Conservation (phyloP, 78 protist genomes). For the Protostelium mycophagum region DNA sequence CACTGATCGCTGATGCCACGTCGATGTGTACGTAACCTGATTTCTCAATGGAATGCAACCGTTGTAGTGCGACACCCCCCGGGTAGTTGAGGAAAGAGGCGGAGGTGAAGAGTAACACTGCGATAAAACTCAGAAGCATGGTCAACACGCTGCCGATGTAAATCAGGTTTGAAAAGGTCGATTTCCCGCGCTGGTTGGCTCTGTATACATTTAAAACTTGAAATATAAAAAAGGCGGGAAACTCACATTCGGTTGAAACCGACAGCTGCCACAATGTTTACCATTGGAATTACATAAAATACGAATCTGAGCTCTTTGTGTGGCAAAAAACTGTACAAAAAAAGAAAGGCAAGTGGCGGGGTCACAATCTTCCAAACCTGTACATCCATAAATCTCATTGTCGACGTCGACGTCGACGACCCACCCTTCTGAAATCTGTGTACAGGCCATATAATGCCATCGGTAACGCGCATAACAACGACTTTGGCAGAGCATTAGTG, state of each 20-base stretch:
- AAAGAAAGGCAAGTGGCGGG: constrained; percentile 34
- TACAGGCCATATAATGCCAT: background rate
- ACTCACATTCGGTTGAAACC: background rate
- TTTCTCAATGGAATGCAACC: background rate
- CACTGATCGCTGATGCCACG: constrained; percentile 47
- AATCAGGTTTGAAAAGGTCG: background rate
- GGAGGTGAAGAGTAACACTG: constrained; percentile 1
- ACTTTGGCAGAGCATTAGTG: constrained; percentile 70
- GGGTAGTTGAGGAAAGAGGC: constrained; percentile 50
- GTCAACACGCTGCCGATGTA: background rate
- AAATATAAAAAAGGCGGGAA: background rate
- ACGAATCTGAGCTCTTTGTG: constrained; percentile 91
- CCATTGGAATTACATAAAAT: constrained; percentile 73
- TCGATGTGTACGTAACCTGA: constrained; percentile 41
- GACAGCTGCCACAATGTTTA: constrained; percentile 54
- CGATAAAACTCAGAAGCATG: background rate
- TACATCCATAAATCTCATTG: background rate
- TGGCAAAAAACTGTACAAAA: constrained; percentile 75
- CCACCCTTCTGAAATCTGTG: background rate
- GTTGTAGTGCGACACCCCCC: constrained; percentile 47
- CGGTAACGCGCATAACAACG: constrained; percentile 17
- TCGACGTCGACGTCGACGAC: background rate
- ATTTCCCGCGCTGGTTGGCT: constrained; percentile 6
- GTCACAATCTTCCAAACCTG: background rate
- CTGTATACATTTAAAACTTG: background rate